phyloP scores from a whole-genome alignment of 768 basidiomycete genomes.

The Terana coerulea region DNA sequence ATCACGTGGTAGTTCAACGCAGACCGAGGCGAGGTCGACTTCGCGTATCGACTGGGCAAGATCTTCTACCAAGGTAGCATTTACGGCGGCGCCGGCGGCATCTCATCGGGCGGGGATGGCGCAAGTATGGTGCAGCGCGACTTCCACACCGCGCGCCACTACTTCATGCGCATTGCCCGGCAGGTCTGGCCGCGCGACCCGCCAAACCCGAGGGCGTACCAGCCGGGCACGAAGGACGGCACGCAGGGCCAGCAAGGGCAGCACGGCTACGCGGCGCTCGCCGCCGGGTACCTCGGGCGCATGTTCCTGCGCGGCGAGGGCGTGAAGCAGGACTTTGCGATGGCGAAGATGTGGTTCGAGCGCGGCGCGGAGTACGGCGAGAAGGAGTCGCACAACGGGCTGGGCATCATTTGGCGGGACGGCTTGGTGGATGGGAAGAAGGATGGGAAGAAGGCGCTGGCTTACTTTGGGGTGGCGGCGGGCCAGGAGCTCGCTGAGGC shows the following conservation, averaged over 20 bases:
- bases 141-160: conserved; percentile 69
- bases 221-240: conserved; percentile 22
- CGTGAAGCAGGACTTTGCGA: conserved; percentile 65
- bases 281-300: conserved; percentile 86
- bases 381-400: conserved; percentile 82
- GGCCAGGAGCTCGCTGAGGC: conserved; percentile 90
- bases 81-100: conserved; percentile 74
- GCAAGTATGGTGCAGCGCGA: conserved; percentile 85
- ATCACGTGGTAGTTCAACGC: conserved; percentile 99
- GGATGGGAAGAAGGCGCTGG: conserved; percentile 61
- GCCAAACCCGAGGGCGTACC: conserved; percentile 41
- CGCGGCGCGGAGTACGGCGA: conserved; percentile 79
- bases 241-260: conserved; percentile 23
- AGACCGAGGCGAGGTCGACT: conserved; percentile 84
- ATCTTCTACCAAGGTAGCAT: conserved; percentile 96
- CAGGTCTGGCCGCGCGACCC: conserved; percentile 87
- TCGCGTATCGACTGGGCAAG: conserved; percentile 90
- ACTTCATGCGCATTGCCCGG: conserved; percentile 83
- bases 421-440: conserved; percentile 66
- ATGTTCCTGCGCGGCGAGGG: conserved; percentile 97
- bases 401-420: conserved; percentile 92
- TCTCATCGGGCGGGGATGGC: conserved; percentile 86
- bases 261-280: conserved; percentile 62
- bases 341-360: conserved; percentile 94
- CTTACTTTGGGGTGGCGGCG: conserved; percentile 75